phyloP scores from a whole-genome alignment of 1,284 basidiomycete species.

The Puccinia sorghi region DNA sequence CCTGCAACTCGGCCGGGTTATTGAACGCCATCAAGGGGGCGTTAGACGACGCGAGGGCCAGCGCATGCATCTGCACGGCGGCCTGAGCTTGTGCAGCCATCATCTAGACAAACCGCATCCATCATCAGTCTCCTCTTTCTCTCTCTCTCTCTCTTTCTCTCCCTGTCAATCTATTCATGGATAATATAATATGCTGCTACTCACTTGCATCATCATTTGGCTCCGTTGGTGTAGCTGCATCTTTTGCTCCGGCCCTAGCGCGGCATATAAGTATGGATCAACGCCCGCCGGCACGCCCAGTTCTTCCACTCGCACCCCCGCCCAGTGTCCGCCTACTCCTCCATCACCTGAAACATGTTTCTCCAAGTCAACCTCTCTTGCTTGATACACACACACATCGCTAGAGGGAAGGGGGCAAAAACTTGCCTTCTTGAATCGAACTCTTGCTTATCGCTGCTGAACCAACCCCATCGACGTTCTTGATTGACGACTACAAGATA shows the following conservation, averaged over 20 bases:
- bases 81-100: constrained; percentile 4
- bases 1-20: neutral
- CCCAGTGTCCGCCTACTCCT: neutral
- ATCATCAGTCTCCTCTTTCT: no score
- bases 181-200: no score
- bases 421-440: neutral
- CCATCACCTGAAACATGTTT: neutral
- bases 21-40: neutral
- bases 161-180: no score
- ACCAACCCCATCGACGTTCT: neutral
- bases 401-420: no score
- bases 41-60: neutral
- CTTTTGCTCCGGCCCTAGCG: constrained; percentile 20
- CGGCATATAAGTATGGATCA: constrained; percentile 11
- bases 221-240: constrained; percentile 25
- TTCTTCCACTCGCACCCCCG: constrained; percentile 2
- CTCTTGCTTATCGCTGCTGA: neutral
- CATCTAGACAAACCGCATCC: neutral
- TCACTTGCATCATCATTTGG: constrained; percentile 44
- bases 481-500: neutral
- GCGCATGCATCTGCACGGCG: constrained; percentile 11
- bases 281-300: constrained; percentile 14
- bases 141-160: no score
- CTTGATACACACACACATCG: no score
- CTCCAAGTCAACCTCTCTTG: no score